These are phyloP conservation scores for Candida tetrigidarum DNA, from an alignment of 1,139 yeast genomes.

Conservation along the genomic window DNA sequence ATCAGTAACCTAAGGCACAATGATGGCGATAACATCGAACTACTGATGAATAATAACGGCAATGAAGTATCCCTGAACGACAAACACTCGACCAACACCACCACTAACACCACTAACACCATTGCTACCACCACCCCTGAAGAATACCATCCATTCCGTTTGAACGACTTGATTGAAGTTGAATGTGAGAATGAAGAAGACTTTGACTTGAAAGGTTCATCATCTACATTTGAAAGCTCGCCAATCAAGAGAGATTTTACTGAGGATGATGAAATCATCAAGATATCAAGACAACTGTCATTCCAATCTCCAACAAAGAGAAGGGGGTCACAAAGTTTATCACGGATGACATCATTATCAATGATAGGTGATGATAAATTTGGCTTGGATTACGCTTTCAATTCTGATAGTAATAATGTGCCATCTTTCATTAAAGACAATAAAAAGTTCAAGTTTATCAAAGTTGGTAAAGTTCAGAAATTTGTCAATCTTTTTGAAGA, in stretches of 20 bases:
- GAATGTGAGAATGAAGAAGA: slow-evolving; percentile 12
- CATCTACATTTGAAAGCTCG: no score
- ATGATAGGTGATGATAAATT: slow-evolving; percentile 24
- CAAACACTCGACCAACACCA: neutral
- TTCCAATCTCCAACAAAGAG: slow-evolving; percentile 23
- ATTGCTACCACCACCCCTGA: neutral
- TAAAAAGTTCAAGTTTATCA: slow-evolving; percentile 50
- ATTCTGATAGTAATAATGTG: slow-evolving; percentile 31
- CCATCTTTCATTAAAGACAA: slow-evolving; percentile 48
- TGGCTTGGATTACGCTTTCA: slow-evolving; percentile 38
- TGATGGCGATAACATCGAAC: slow-evolving; percentile 21
- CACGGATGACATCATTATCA: slow-evolving; percentile 27
- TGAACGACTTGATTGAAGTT: slow-evolving; percentile 16
- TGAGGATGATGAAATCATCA: slow-evolving; percentile 13
- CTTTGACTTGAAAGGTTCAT: slow-evolving; percentile 9
- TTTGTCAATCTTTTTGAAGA: slow-evolving; percentile 52
- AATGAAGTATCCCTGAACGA: neutral
- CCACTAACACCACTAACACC: neutral
- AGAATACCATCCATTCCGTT: slow-evolving; percentile 6
- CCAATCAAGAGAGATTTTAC: slow-evolving; percentile 9
- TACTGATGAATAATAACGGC: neutral
- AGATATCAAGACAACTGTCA: slow-evolving; percentile 12
- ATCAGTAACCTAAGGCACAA: slow-evolving; percentile 40
- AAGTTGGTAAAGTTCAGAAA: slow-evolving; percentile 54
- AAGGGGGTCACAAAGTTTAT: slow-evolving; percentile 15